Evolutionary conservation across 441 rosid species (phyloP), one percentile per base, ranked within the genome.

Genomic region (Corymbia citriodora): DNA sequence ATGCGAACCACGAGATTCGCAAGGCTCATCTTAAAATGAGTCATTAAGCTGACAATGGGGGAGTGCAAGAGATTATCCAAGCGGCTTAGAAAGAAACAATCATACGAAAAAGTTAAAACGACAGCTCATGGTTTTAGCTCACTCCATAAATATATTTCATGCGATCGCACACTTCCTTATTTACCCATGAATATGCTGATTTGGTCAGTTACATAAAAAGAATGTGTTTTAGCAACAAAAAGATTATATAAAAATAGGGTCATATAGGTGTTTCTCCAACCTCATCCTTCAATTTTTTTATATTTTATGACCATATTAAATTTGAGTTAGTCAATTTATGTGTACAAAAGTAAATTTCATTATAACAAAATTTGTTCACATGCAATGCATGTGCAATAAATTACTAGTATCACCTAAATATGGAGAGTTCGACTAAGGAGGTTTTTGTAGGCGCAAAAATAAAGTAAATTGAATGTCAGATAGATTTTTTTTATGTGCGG

Each of bases 361-460:
- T 57, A 57, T 0, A 57, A 57, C 10, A 9, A 23, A 4, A 23
- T 57, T 57, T 8, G 6, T 57, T 57, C 63, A 1, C 0, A 0
- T 57, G 63, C 63, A 57, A 57, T 23, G 13, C 63, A 57, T 57
- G 63, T 23, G 63, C 63, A 57, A 23, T 57, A 10, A 57, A 57
- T 23, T 57, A 57, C 63, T 12, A 1, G 29, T 57, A 57, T 57
- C 63, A 2, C 63, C 63, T 57, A 57, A 23, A 23, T 57, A 57
- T 57, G 29, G 27, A 57, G 25, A 23, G 63, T 57, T 57, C 29
- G 10, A 57, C 63, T 57, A 57, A 57, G 63, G 63, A 57, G 29
- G 63, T 23, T 57, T 57, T 13, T 10, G 13, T 57, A 23, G 63
- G 63, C 63, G 1, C 63, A 57, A 57, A 57, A 57, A 23, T 10